Evolutionary conservation across 1,139 yeast species (phyloP).

Genomic region (Sugiyamaella novakii): DNA sequence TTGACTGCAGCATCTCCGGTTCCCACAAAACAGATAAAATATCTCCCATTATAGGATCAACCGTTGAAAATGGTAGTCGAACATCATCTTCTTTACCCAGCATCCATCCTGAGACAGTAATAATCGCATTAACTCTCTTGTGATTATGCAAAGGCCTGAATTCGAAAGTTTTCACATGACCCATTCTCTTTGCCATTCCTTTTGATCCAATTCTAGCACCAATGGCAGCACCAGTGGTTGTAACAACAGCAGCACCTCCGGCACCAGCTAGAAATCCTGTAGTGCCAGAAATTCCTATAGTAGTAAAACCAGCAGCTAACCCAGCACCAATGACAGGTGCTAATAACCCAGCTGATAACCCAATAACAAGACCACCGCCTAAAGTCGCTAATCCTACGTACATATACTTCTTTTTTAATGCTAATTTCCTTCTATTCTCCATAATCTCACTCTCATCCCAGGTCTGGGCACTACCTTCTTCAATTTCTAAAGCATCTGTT

Average conservation of each 20-base stretch:
- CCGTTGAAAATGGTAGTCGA: conserved; percentile 90
- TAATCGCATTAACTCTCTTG: conserved; percentile 78
- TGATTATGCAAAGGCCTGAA: conserved; percentile 90
- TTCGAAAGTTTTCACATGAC: conserved; percentile 92
- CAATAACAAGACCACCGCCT: conserved; percentile 96
- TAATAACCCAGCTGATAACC: conserved; percentile 89
- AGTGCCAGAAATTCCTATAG: conserved; percentile 92
- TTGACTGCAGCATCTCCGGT: conserved; percentile 94
- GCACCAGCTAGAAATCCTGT: conserved; percentile 92
- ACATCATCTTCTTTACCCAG: conserved; percentile 94
- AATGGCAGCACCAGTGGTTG: conserved; percentile 85
- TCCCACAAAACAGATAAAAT: conserved; percentile 92
- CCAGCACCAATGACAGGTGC: conserved; percentile 99
- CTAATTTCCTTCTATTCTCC: conserved; percentile 66
- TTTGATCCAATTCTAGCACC: conserved; percentile 87
- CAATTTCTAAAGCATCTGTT: conserved; percentile 86
- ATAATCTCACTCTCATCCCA: conserved; percentile 75
- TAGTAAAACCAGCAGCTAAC: conserved; percentile 92
- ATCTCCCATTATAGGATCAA: conserved; percentile 98
- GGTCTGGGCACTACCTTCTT: conserved; percentile 68
- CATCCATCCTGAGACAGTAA: conserved; percentile 99
- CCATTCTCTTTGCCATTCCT: conserved; percentile 86
- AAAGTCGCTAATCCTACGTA: conserved; percentile 93
- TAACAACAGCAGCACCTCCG: conserved; percentile 94
- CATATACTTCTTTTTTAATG: conserved; percentile 68